Conservation (phyloP, 495 filamentous ascomycete species). For the Penicillium salamii region DNA sequence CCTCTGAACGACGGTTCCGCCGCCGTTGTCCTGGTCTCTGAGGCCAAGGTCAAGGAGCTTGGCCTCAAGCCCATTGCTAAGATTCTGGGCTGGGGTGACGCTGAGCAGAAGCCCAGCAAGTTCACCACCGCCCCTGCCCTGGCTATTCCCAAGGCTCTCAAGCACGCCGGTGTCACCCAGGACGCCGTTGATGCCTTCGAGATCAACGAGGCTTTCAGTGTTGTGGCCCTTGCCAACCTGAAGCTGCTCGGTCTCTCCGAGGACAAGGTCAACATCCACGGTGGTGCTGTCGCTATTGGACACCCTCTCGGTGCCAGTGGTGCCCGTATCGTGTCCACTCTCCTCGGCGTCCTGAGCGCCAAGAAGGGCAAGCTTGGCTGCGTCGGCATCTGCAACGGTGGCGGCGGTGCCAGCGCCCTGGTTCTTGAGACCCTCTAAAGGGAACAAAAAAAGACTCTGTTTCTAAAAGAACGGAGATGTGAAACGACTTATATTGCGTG, state of each 20-base stretch:
- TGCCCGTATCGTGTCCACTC: conserved; percentile 87
- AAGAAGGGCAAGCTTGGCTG: conserved; percentile 90
- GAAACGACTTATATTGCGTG: conserved; percentile 19
- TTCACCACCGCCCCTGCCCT: conserved; percentile 96
- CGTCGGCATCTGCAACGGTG: conserved; percentile 97
- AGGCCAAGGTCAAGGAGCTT: conserved; percentile 82
- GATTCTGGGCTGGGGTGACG: conserved; percentile 95
- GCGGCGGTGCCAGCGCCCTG: conserved; percentile 87
- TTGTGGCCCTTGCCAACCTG: conserved; percentile 93
- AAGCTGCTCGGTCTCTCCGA: conserved; percentile 76
- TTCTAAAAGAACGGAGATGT: conserved; percentile 29
- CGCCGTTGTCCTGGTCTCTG: conserved; percentile 86
- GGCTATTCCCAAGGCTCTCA: conserved; percentile 93
- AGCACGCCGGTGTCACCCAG: conserved; percentile 77
- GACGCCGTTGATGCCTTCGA: conserved; percentile 86
- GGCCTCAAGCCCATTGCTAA: conserved; percentile 87
- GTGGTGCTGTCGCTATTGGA: conserved; percentile 92
- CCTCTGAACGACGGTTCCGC: conserved; percentile 92
- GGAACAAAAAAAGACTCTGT: conserved; percentile 10
- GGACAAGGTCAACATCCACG: conserved; percentile 92
- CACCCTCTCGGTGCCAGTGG: conserved; percentile 93
- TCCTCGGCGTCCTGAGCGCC: conserved; percentile 83
- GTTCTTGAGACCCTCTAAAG: conserved; percentile 69
- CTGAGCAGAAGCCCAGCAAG: conserved; percentile 81
- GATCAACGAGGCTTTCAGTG: conserved; percentile 98